Evolutionary conservation across 257 asterid species (phyloP), one percentile per base, ranked within the genome.

Genomic region (Solanum tarapatanum): DNA sequence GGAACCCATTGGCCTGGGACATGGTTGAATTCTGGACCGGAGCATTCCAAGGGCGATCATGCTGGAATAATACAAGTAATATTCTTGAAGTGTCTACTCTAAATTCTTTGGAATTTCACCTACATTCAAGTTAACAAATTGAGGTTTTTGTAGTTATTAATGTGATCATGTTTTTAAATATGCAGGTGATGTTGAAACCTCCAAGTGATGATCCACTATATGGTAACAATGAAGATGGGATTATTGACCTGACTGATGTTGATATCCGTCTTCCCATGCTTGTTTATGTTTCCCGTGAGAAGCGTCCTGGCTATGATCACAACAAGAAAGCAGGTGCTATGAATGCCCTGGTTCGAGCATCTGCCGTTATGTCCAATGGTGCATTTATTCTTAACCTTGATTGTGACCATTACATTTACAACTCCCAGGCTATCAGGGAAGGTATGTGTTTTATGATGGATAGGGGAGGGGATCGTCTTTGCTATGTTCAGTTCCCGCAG

Each of bases 1-100:
- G 98, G 96, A 80, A 93, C 98, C 73, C 98, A 94, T 83, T 94
- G 98, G 98, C 98, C 98, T 21, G 98, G 98, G n/a, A 92, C 96
- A 87, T 94, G 98, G 98, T 43, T 91, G 91, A 88, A 19, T 88
- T 12, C 95, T 84, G 33, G 93, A 48, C 84, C 91, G 45, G 95
- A 94, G 24, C 94, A 94, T 86, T 89, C 98, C 11, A 93, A 90
- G 86, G 96, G 96, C 11, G 98, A 94, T 90, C 98, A 94, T 88
- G 96, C 98, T 13, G 98, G 98, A 90, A 90, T 94, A n/a, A 92
- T 94, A 76, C 98, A 94, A 94, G 96, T 93, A 90, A 39, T n/a
- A 58, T 86, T 80, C 82, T 70, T 30, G 35, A 14, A 41, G 24
- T 23, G 6, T 45, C 62, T 58, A 77, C 70, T 73, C 88, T 51